A percentile compares a stretch with the other conserved stretches of the same genome.
phyloP scores from a whole-genome alignment of 164 flowering plant genomes.

The Warburgia ugandensis region DNA sequence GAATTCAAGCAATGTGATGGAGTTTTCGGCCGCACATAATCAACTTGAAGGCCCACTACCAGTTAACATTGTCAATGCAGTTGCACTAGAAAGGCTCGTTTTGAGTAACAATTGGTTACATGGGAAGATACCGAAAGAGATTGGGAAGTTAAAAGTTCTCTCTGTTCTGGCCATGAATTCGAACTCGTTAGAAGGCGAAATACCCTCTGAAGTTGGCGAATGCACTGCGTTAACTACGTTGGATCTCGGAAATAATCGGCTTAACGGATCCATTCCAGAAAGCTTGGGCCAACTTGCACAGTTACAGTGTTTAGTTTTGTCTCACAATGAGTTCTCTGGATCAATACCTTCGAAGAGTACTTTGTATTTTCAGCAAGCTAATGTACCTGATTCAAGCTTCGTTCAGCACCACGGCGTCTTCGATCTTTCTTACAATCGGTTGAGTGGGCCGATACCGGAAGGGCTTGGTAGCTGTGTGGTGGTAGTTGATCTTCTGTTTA shows the following conservation, averaged over 20 bases:
- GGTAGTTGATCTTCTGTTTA: constrained; percentile 47
- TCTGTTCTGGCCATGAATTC: constrained; percentile 57
- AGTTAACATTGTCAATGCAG: constrained; percentile 44
- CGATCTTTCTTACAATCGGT: constrained; percentile 58
- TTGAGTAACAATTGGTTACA: constrained; percentile 46
- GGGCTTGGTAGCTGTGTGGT: constrained; percentile 53
- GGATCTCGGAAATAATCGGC: constrained; percentile 57
- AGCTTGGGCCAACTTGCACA: constrained; percentile 28
- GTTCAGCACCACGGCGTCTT: constrained; percentile 67
- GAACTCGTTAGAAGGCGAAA: constrained; percentile 41
- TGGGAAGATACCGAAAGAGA: constrained; percentile 53
- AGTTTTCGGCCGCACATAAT: constrained; percentile 60
- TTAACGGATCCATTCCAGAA: constrained; percentile 24
- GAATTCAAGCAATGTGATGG: constrained; percentile 41
- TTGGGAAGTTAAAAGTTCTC: constrained; percentile 45
- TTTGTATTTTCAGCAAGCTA: constrained; percentile 37
- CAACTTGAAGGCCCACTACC: constrained; percentile 44
- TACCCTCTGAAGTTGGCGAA: constrained; percentile 47
- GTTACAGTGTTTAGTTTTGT: constrained; percentile 66
- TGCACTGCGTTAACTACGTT: constrained; percentile 48
- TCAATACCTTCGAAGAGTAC: constrained; percentile 42
- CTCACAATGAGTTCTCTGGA: constrained; percentile 58
- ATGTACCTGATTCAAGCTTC: constrained; percentile 61
- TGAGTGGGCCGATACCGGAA: constrained; percentile 60
- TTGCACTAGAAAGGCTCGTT: constrained; percentile 35